Percentiles rank a stretch among this genome's conserved stretches.
phyloP scores from a whole-genome alignment of 768 basidiomycete species.

The Suillus fuscotomentosus region DNA sequence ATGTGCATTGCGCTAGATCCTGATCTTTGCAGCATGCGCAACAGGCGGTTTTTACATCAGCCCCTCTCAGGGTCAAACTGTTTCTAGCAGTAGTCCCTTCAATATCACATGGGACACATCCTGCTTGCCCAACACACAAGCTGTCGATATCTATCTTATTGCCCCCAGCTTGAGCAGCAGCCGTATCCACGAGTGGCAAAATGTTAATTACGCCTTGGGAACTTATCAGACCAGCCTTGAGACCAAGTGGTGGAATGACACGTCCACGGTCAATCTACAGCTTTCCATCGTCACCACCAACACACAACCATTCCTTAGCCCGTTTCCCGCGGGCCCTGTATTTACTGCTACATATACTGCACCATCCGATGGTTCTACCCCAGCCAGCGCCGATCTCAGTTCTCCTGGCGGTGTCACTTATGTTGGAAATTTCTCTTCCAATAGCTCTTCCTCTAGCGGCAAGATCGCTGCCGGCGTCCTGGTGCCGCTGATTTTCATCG shows the following conservation, averaged over 20 bases:
- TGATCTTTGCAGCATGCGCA: conserved; percentile 40
- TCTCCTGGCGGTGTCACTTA: conserved; percentile 34
- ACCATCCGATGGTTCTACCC: conserved; percentile 36
- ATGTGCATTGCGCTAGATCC: conserved; percentile 2
- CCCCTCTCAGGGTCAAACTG: conserved; percentile 45
- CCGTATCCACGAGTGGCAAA: conserved; percentile 57
- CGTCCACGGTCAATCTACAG: conserved; percentile 49
- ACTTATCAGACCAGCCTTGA: conserved; percentile 48
- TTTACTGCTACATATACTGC: conserved; percentile 62
- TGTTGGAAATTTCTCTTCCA: conserved; percentile 37
- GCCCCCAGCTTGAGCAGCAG: conserved; percentile 42
- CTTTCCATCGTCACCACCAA: conserved; percentile 55
- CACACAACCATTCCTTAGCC: conserved; percentile 47
- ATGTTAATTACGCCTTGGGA: conserved; percentile 48
- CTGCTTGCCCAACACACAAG: conserved; percentile 44
- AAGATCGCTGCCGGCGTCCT: conserved; percentile 65
- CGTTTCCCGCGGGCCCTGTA: conserved; percentile 64
- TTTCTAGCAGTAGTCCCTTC: conserved; percentile 50
- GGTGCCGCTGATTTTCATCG: conserved; percentile 60
- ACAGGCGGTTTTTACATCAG: conserved; percentile 62
- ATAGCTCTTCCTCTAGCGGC: conserved; percentile 43
- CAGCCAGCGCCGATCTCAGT: conserved; percentile 42
- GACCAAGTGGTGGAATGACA: conserved; percentile 73
- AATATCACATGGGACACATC: conserved; percentile 64
- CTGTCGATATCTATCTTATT: conserved; percentile 69